A percentile compares a stretch with the other conserved stretches of the same genome.
Evolutionary conservation across 2,329 filamentous ascomycete species (phyloP).

Genomic region (Paecilomyces dactylethromorphus): DNA sequence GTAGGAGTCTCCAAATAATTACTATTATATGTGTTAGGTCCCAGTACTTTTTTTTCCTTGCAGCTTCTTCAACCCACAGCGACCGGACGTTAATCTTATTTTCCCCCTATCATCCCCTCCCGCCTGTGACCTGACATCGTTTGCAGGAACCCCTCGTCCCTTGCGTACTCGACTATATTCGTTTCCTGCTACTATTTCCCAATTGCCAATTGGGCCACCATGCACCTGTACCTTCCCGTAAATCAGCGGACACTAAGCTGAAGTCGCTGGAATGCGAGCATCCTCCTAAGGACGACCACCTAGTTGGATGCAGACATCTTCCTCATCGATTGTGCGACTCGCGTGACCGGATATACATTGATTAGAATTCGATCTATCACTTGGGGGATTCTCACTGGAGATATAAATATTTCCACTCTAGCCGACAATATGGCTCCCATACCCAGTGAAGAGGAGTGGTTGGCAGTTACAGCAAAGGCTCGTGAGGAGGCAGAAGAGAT

Average conservation of each 20-base stretch:
- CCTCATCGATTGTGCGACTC: not conserved
- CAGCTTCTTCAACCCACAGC: not conserved
- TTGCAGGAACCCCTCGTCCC: not conserved
- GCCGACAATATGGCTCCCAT: conserved; percentile 4
- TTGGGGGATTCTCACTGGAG: not conserved
- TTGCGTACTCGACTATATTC: not conserved
- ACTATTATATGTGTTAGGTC: not conserved
- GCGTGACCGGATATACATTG: not conserved
- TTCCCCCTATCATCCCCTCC: not conserved
- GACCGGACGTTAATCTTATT: not conserved
- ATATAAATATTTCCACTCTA: not conserved
- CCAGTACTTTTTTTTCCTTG: not conserved
- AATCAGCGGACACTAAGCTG: not conserved
- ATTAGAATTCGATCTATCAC: not conserved
- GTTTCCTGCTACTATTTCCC: not conserved
- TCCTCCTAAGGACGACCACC: not conserved
- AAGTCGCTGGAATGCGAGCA: not conserved
- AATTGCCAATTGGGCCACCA: not conserved
- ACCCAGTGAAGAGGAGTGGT: conserved; percentile 8
- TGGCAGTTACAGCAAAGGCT: conserved; percentile 6
- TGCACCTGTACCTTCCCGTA: not conserved
- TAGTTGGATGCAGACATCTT: not conserved
- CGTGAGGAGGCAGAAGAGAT: conserved; percentile 3
- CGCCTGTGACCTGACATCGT: not conserved
- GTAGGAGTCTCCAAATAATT: not conserved